phyloP scores from a whole-genome alignment of 495 filamentous ascomycete species.

The Talaromyces liani region DNA sequence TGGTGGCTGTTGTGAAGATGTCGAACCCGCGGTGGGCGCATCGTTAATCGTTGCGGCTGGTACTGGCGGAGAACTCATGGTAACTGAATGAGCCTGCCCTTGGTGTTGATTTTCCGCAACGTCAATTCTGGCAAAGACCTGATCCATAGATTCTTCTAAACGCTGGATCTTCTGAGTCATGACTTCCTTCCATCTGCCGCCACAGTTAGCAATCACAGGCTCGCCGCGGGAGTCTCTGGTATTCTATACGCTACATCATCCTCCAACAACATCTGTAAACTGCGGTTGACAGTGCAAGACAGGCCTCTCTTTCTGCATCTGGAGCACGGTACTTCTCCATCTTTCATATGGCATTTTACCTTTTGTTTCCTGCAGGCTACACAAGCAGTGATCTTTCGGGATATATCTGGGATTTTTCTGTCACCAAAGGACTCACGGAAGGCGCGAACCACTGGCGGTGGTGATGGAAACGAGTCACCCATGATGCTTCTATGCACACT shows the following conservation, averaged over 20 bases:
- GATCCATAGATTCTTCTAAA: conserved; percentile 19
- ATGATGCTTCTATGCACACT: not conserved
- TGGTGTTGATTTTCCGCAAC: conserved; percentile 16
- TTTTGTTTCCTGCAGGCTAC: conserved; percentile 34
- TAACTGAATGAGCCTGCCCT: not conserved
- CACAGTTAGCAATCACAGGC: not conserved
- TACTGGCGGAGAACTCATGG: not conserved
- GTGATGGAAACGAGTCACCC: conserved; percentile 14
- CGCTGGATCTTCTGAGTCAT: conserved; percentile 17
- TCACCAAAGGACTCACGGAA: conserved; percentile 28
- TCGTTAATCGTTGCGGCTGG: not conserved
- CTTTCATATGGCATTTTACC: conserved; percentile 38
- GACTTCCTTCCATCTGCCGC: conserved; percentile 24
- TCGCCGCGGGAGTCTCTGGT: not conserved
- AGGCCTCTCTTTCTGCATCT: conserved; percentile 23
- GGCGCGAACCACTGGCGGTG: conserved; percentile 15
- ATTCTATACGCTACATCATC: conserved; percentile 23
- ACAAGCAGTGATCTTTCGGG: conserved; percentile 31
- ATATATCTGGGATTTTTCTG: conserved; percentile 28
- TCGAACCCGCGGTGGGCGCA: not conserved
- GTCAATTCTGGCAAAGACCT: conserved; percentile 17
- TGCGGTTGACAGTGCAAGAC: conserved; percentile 27
- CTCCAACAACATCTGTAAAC: conserved; percentile 30
- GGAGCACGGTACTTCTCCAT: conserved; percentile 23
- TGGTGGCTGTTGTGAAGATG: not conserved